Base-by-base conservation (phyloP, 75 land plant species). In the Isoetes taiwanensis region DNA sequence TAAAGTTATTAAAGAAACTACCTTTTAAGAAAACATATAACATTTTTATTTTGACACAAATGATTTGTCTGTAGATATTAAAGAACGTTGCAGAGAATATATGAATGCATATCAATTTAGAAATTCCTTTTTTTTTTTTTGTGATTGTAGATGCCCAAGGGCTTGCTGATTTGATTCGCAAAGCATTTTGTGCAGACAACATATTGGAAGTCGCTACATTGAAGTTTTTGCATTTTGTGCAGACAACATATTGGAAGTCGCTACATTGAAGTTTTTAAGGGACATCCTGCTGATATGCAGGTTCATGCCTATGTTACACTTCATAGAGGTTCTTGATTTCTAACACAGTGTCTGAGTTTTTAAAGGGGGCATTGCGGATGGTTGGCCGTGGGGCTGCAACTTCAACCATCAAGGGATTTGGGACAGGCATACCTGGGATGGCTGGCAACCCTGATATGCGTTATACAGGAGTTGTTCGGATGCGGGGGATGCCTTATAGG, bases 401-500 rank as follows among this genome's bases (percentile, higher is more conserved):
- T 26, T 23, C 6, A 10, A 39, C 1, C 27, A 48, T 19, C 14
- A 41, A 9, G 20, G 62, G 24, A 8, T 5, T 24, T 6, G 24
- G 24, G 29, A 30, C 56, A 3, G 64, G 64, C n/a, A 48, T 62
- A 3, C 58, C 64, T 21, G 64, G 64, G 1, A 62, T 46, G 58
- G 28, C 32, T 48, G 64, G 64, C 3, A 46, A 50, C 17, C 59
- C 64, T 17, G 64, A 62, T 31, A 62, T 62, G 64, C 19, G 58
- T 3, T 62, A 40, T 23, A 46, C 58, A 1, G 64, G 64, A 5
- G 64, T 62, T 30, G 27, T 62, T 2, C 64, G 64, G 12, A 62
- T 62, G 64, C 43, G 64, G 41, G 64, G 64, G 19, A 48, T 62
- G 58, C 64, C 64, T 3, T 62, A 62, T 56, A 62, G 64, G 64